Conservation (phyloP, 2,329 filamentous ascomycete genomes). For the Penicillium italicum region DNA sequence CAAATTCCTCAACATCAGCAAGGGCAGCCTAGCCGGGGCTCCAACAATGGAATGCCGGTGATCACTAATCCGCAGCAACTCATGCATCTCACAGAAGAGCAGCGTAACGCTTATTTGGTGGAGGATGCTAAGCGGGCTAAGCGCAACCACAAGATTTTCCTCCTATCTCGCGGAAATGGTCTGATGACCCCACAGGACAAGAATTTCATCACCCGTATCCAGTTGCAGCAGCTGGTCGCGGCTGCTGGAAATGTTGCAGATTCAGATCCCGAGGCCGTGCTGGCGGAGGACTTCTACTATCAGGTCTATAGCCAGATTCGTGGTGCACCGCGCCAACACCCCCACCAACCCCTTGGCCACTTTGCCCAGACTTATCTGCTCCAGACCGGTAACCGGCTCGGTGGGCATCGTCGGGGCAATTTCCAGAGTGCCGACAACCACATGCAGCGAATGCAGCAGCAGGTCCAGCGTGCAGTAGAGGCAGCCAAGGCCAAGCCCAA, state of each 20-base stretch:
- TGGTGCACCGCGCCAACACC: slow-evolving; percentile 82
- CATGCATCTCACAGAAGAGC: slow-evolving; percentile 73
- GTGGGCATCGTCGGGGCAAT: slow-evolving; percentile 65
- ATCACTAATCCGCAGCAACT: slow-evolving; percentile 70
- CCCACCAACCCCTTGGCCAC: slow-evolving; percentile 87
- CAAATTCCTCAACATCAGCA: slow-evolving; percentile 35
- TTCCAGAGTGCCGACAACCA: slow-evolving; percentile 89
- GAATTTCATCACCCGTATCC: slow-evolving; percentile 97
- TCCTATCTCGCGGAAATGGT: slow-evolving; percentile 89
- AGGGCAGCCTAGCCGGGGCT: slow-evolving; percentile 36
- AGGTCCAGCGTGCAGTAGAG: slow-evolving; percentile 94
- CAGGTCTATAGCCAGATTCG: slow-evolving; percentile 95
- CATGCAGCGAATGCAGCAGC: slow-evolving; percentile 98
- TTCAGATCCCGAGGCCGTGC: slow-evolving; percentile 70
- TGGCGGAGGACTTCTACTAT: slow-evolving; percentile 96
- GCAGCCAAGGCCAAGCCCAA: slow-evolving; percentile 97
- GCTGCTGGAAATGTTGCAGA: slow-evolving; percentile 86
- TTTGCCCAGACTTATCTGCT: slow-evolving; percentile 98
- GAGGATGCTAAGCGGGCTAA: slow-evolving; percentile 95
- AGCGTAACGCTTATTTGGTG: slow-evolving; percentile 76
- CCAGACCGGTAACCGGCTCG: slow-evolving; percentile 83
- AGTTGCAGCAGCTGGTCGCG: slow-evolving; percentile 90
- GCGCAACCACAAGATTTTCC: slow-evolving; percentile 95
- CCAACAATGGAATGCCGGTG: slow-evolving; percentile 47
- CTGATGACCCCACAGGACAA: slow-evolving; percentile 99